A percentile compares a stretch with the other conserved stretches of the same genome.
These are phyloP conservation scores for Dissophora globulifera DNA, from an alignment of 192 early-diverging fungal genomes.

Conservation along the genomic window DNA sequence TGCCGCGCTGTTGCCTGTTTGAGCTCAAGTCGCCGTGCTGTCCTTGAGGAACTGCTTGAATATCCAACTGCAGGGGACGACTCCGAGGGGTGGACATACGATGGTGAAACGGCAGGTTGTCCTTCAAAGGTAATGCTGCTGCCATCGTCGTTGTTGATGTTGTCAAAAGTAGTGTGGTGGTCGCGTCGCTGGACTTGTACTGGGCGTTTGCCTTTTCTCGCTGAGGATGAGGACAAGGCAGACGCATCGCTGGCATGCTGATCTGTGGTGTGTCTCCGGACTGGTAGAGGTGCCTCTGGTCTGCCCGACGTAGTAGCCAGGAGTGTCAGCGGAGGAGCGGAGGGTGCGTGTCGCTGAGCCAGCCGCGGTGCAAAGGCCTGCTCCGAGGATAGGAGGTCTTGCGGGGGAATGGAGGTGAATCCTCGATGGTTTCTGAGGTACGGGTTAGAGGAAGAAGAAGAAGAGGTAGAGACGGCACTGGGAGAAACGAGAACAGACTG, in stretches of 20 bases:
- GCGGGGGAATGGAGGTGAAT: neutral
- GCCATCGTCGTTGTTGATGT: constrained; percentile 3
- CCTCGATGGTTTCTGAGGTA: neutral
- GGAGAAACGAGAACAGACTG: constrained; percentile 12
- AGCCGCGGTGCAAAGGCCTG: constrained; percentile 5
- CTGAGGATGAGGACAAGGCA: neutral
- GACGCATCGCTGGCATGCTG: no score
- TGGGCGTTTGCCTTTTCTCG: constrained; percentile 14
- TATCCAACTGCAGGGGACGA: neutral
- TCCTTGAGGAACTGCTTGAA: no score
- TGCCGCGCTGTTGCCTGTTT: constrained; percentile 20
- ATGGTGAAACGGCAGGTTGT: constrained; percentile 24
- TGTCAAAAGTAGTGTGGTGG: no score
- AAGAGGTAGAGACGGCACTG: neutral
- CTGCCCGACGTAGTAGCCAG: constrained; percentile 8
- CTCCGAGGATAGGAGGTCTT: neutral
- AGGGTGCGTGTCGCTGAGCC: constrained; percentile 8
- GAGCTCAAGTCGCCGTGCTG: constrained; percentile 21
- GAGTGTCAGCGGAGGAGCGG: constrained; percentile 37
- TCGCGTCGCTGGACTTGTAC: neutral
- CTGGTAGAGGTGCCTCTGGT: neutral
- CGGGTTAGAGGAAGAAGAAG: constrained; percentile 11
- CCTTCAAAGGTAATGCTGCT: neutral
- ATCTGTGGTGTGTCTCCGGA: neutral
- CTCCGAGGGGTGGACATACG: constrained; percentile 13